These are phyloP conservation scores for Globisporangium emineosum DNA, from an alignment of 352 stramenopile species.

Conservation along the genomic window DNA sequence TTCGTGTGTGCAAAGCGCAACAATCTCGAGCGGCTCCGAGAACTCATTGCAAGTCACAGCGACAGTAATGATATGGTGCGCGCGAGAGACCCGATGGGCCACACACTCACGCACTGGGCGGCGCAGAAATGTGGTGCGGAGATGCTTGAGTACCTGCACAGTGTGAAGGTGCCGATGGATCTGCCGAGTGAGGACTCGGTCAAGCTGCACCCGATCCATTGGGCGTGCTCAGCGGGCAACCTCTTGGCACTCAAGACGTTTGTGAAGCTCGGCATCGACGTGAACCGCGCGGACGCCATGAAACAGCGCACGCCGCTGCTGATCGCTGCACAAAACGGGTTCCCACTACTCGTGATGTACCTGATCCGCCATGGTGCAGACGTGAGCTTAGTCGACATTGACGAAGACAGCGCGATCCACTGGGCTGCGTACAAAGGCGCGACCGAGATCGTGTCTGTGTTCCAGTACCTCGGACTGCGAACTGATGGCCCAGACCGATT, in stretches of 20 bases:
- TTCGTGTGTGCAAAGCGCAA: conserved; percentile 62
- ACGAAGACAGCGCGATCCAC: conserved; percentile 78
- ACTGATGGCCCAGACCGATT: conserved; percentile 63
- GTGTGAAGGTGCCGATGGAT: conserved; percentile 47
- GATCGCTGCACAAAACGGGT: conserved; percentile 74
- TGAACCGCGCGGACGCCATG: conserved; percentile 67
- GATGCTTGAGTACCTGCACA: conserved; percentile 56
- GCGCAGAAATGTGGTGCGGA: conserved; percentile 51
- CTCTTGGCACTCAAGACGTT: conserved; percentile 56
- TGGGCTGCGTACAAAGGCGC: conserved; percentile 86
- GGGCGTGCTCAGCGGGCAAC: conserved; percentile 76
- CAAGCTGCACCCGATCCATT: conserved; percentile 79
- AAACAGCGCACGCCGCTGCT: conserved; percentile 78
- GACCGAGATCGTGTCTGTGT: conserved; percentile 79
- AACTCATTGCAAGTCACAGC: conserved; percentile 26
- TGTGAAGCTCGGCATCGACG: conserved; percentile 59
- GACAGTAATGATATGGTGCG: conserved; percentile 31
- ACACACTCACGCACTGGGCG: conserved; percentile 73
- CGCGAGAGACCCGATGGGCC: conserved; percentile 50
- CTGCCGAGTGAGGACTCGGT: conserved; percentile 56
- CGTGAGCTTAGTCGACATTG: conserved; percentile 55
- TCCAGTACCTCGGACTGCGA: conserved; percentile 74
- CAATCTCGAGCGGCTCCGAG: conserved; percentile 49
- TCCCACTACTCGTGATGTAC: conserved; percentile 72
- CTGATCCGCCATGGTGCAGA: conserved; percentile 72